Conservation (phyloP, 202 grass and related monocot species). For the Setaria italica region DNA sequence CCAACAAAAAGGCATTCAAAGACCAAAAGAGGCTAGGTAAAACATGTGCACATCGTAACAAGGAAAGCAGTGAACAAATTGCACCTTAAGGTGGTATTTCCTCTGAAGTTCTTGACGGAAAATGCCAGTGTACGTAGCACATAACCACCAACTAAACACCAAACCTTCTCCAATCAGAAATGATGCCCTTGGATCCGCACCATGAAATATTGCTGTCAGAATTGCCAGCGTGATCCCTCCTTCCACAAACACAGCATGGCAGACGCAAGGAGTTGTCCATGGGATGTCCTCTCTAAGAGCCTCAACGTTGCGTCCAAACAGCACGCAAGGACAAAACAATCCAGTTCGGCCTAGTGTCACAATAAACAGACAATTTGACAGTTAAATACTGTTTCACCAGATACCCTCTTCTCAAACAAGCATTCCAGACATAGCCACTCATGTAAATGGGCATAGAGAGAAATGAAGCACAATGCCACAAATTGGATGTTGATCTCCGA, state of each 20-base stretch:
- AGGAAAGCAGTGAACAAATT: conserved; percentile 6
- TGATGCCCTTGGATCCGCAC: conserved; percentile 75
- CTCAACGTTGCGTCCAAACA: conserved; percentile 90
- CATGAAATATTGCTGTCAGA: conserved; percentile 82
- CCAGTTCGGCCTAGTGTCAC: conserved; percentile 73
- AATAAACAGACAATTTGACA: conserved; percentile 4
- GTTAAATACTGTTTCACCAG: background rate
- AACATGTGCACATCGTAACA: background rate
- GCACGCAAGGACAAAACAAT: conserved; percentile 83
- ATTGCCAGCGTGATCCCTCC: conserved; percentile 83
- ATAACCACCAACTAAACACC: conserved; percentile 93
- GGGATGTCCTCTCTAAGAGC: conserved; percentile 84
- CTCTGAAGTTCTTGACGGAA: conserved; percentile 90
- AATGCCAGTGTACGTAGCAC: conserved; percentile 84
- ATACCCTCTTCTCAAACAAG: background rate
- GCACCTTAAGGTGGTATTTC: conserved; percentile 94
- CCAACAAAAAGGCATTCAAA: background rate
- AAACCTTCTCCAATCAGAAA: conserved; percentile 92
- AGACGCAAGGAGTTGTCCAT: conserved; percentile 79
- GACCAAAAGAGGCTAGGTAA: background rate
- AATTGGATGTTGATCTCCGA: background rate
- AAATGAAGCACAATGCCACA: background rate
- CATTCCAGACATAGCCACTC: conserved; percentile 12
- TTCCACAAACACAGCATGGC: conserved; percentile 86
- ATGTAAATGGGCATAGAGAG: background rate